Evolutionary conservation across 2,329 filamentous ascomycete species (phyloP), one percentile per base, ranked within the genome.

Genomic region (Emergomyces africanus): DNA sequence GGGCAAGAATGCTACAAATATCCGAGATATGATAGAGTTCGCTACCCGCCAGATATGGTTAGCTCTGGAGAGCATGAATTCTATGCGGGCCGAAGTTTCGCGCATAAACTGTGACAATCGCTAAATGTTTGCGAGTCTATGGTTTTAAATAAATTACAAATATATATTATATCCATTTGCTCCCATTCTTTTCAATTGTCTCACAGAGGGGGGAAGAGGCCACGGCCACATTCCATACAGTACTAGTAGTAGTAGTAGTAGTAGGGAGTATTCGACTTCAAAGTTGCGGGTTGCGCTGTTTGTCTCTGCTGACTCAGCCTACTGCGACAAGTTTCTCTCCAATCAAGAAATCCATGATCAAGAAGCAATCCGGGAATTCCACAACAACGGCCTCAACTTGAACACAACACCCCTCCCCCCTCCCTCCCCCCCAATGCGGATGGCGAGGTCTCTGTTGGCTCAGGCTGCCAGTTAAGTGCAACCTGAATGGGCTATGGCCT

Each of bases 401-500:
- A 18, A 41, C 12, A 30, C 2, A 37, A 18, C 41, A 25, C 28
- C 25, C 30, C 12, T 12, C 54, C 37, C 41, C 18, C 28, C 25
- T 42, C 12, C n/a, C 41, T 23, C 28, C 25, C 30, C 12, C n/a
- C 54, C 37, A n/a, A 44, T 44, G 37, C 41, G 20, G 18, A 55
- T 35, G 50, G 44, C 35, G 57, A 41, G 49, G 57, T 41, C 39
- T 44, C 42, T 49, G 49, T 60, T 59, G 46, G 28, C 51, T 58
- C 48, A 57, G 35, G 46, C 51, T 55, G 57, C 51, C 57, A 37
- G 49, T 56, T 59, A 42, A 59, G 57, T 51, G 37, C 44, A 55
- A 30, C 39, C 50, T 42, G 41, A 28, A 41, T 58, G 59, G 59
- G 63, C 55, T 68, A 72, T 73, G 64, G 68, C 70, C 65, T 68